Evolutionary conservation across 192 early-diverging fungal genomes (phyloP).

Genomic region (Coemansia pectinata): DNA sequence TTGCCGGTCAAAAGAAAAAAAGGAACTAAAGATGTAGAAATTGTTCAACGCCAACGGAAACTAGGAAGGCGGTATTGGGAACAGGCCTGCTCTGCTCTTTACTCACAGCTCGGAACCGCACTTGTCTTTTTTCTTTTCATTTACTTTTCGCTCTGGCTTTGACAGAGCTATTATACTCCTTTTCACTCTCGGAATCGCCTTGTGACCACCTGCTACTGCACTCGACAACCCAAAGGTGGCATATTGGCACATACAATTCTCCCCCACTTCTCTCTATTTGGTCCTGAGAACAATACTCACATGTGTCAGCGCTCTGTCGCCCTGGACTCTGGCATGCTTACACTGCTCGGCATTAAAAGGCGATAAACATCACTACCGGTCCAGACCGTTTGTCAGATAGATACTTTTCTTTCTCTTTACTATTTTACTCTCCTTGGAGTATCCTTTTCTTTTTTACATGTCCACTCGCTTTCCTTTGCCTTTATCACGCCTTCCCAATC

Average conservation of each 20-base stretch:
- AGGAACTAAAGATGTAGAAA: neutral
- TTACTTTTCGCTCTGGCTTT: neutral
- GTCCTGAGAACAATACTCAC: neutral
- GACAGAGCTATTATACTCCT: neutral
- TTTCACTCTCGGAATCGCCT: neutral
- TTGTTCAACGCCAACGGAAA: neutral
- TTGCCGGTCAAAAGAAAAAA: neutral
- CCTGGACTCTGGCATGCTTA: neutral
- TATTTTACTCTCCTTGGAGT: neutral
- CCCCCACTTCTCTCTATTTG: constrained; percentile 2
- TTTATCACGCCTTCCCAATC: neutral
- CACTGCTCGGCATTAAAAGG: neutral
- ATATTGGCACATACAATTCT: constrained; percentile 1
- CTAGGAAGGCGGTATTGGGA: neutral
- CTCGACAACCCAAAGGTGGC: neutral
- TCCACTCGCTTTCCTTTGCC: neutral
- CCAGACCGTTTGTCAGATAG: neutral
- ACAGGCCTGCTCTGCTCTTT: neutral
- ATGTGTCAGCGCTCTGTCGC: constrained; percentile 3
- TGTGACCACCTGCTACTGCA: constrained; percentile 2
- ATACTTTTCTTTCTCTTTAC: neutral
- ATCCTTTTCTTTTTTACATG: neutral
- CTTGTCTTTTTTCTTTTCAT: neutral
- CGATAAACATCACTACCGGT: neutral
- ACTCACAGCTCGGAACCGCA: neutral